Conservation (phyloP, 495 filamentous ascomycete genomes). For the Xylaria curta region DNA sequence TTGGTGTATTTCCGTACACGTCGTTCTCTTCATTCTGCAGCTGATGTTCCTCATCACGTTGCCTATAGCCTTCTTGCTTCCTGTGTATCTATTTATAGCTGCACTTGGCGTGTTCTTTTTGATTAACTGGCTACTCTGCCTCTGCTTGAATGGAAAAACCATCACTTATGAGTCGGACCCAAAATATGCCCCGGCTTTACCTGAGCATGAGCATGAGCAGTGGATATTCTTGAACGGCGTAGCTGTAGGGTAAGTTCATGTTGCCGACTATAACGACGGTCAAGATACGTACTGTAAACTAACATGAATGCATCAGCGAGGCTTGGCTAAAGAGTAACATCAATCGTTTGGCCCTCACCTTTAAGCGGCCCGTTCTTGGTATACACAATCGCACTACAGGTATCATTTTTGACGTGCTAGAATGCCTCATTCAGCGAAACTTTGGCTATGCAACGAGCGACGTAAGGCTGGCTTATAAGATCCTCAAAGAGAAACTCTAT, state of each 20-base stretch:
- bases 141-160: slow-evolving; percentile 55
- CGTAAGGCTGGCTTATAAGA: slow-evolving; percentile 62
- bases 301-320: slow-evolving; percentile 39
- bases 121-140: slow-evolving; percentile 58
- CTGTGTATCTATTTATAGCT: slow-evolving; percentile 54
- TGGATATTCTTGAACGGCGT: slow-evolving; percentile 82
- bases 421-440: slow-evolving; percentile 79
- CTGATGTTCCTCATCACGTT: slow-evolving; percentile 55
- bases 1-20: slow-evolving; percentile 57
- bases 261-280: background rate
- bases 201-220: slow-evolving; percentile 62
- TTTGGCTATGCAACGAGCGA: slow-evolving; percentile 76
- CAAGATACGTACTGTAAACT: slow-evolving; percentile 6
- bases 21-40: slow-evolving; percentile 59
- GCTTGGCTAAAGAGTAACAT: slow-evolving; percentile 72
- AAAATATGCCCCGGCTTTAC: slow-evolving; percentile 48
- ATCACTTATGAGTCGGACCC: slow-evolving; percentile 51
- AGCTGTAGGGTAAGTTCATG: slow-evolving; percentile 58
- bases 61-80: slow-evolving; percentile 54
- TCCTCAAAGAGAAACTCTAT: slow-evolving; percentile 65
- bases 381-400: slow-evolving; percentile 82
- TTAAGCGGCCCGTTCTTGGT: slow-evolving; percentile 75
- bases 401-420: slow-evolving; percentile 74
- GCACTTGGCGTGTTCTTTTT: slow-evolving; percentile 45
- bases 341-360: slow-evolving; percentile 73